phyloP scores from a whole-genome alignment of 78 protist species.

The Chrysochromulina tobinii region DNA sequence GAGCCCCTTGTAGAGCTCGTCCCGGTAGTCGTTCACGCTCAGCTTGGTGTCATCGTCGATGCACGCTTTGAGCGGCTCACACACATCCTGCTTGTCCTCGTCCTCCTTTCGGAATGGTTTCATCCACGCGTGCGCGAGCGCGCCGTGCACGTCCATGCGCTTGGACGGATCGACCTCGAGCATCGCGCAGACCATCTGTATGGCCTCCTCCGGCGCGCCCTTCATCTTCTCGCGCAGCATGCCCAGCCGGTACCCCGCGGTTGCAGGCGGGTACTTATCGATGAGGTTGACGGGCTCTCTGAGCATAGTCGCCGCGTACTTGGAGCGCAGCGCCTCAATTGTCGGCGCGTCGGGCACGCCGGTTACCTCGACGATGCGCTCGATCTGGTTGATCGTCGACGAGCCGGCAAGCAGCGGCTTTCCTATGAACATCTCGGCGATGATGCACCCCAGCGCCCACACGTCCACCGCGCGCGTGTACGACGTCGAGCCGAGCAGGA shows the following conservation, averaged over 20 bases:
- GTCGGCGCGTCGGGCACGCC: conserved; percentile 22
- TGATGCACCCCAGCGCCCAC: conserved; percentile 93
- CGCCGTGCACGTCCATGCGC: conserved; percentile 89
- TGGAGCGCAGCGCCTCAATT: not conserved
- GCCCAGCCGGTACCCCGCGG: no score
- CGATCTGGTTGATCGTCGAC: conserved; percentile 95
- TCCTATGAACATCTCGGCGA: conserved; percentile 87
- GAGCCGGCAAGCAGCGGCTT: conserved; percentile 96
- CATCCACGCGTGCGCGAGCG: conserved; percentile 91
- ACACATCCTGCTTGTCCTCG: conserved; percentile 40
- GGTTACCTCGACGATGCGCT: conserved; percentile 61
- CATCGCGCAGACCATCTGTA: conserved; percentile 36
- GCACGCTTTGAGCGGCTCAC: conserved; percentile 32
- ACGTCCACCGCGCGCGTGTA: conserved; percentile 53
- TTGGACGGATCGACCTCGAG: conserved; percentile 93
- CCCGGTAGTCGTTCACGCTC: conserved; percentile 68
- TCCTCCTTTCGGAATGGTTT: conserved; percentile 84
- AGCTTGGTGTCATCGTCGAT: conserved; percentile 88
- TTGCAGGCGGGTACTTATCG: not conserved
- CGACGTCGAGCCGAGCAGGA: conserved; percentile 90
- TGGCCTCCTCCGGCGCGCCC: no score
- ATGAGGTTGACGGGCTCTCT: not conserved
- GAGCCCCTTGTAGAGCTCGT: conserved; percentile 34
- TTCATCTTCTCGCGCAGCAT: no score
- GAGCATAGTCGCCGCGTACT: not conserved